Conservation (phyloP, 2,329 filamentous ascomycete genomes). For the Amauroascus verrucosus region DNA sequence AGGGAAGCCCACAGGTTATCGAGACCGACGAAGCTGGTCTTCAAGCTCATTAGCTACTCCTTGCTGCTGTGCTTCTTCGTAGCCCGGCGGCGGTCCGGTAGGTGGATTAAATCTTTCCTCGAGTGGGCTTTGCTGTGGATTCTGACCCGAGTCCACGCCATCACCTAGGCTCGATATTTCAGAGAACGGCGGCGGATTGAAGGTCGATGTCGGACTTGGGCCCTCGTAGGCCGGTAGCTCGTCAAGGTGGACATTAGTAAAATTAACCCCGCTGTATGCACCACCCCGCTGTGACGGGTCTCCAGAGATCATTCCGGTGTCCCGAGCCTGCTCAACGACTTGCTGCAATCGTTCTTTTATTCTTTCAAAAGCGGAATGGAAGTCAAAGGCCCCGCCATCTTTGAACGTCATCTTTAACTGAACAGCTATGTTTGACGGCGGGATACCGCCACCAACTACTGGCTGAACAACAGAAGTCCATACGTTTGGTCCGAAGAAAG, state of each 20-base stretch:
- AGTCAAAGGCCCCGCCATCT: slow-evolving; percentile 90
- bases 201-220: slow-evolving; percentile 27
- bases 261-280: slow-evolving; percentile 42
- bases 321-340: slow-evolving; percentile 62
- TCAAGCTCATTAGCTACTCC: slow-evolving; percentile 66
- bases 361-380: slow-evolving; percentile 69
- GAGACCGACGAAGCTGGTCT: slow-evolving; percentile 37
- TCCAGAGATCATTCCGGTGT: slow-evolving; percentile 42
- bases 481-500: slow-evolving; percentile 86
- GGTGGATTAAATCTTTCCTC: slow-evolving; percentile 39
- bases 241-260: slow-evolving; percentile 64
- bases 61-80: slow-evolving; percentile 81
- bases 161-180: neutral
- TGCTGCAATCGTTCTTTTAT: slow-evolving; percentile 77
- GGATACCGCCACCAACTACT: slow-evolving; percentile 72
- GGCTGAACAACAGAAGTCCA: slow-evolving; percentile 76
- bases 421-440: slow-evolving; percentile 58
- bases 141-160: slow-evolving; percentile 18
- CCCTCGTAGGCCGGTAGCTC: slow-evolving; percentile 81
- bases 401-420: slow-evolving; percentile 83
- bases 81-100: slow-evolving; percentile 75
- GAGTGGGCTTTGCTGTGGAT: slow-evolving; percentile 17
- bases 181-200: slow-evolving; percentile 1
- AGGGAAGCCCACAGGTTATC: slow-evolving; percentile 14
- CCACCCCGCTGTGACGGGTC: slow-evolving; percentile 29